A percentile compares a stretch with the other conserved stretches of the same genome.
phyloP scores from a whole-genome alignment of 352 stramenopile species.

The Hyaloperonospora brassicae region DNA sequence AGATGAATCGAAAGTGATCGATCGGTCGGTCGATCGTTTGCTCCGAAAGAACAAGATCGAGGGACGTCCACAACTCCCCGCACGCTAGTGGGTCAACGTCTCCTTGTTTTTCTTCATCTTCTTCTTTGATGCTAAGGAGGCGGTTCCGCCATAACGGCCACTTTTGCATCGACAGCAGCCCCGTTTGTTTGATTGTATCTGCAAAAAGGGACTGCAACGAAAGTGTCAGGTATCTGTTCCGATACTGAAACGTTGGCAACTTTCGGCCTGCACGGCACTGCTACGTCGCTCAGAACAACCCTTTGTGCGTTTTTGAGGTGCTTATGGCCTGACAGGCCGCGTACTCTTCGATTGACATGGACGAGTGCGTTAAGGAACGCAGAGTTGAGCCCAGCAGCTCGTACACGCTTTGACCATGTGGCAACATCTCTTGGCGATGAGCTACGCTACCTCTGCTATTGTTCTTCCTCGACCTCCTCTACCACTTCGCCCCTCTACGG shows the following conservation, averaged over 20 bases:
- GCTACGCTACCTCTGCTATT: neutral
- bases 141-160: slow-evolving; percentile 24
- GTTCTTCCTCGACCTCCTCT: neutral
- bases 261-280: neutral
- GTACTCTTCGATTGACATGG: neutral
- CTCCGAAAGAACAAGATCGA: neutral
- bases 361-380: too few relatives aligned
- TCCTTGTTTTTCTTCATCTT: slow-evolving; percentile 12
- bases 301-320: neutral
- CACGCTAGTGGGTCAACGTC: slow-evolving; percentile 7
- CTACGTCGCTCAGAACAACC: neutral
- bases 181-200: slow-evolving; percentile 12
- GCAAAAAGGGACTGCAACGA: slow-evolving; percentile 2
- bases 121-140: slow-evolving; percentile 4
- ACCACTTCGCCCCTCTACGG: neutral
- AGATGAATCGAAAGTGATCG: slow-evolving; percentile 29
- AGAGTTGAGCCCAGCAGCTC: too few relatives aligned
- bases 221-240: neutral
- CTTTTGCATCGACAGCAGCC: slow-evolving; percentile 10
- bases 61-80: neutral
- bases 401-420: neutral
- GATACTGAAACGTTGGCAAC: neutral
- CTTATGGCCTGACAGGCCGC: neutral
- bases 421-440: neutral
- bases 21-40: neutral